phyloP scores from a whole-genome alignment of 768 basidiomycete genomes.

The Boletus coccyginus region DNA sequence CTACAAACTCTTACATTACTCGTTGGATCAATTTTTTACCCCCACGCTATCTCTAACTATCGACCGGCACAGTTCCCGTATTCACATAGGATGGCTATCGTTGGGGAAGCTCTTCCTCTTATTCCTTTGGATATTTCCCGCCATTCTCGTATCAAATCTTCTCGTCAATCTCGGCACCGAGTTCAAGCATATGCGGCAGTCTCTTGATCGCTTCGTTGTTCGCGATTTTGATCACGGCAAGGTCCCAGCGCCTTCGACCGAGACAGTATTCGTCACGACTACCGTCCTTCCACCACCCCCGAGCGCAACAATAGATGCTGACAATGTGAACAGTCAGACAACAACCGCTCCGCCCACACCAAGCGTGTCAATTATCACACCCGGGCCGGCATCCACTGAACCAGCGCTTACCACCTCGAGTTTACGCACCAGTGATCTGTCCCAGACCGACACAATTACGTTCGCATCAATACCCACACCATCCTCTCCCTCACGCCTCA shows the following conservation, averaged over 20 bases:
- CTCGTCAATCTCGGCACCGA: conserved; percentile 28
- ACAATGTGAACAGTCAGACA: conserved; percentile 1
- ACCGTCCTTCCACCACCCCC: conserved; percentile 19
- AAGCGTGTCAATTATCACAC: conserved; percentile 7
- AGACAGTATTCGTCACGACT: conserved; percentile 32
- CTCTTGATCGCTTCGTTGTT: conserved; percentile 21
- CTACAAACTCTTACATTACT: conserved; percentile 53
- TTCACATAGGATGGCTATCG: conserved; percentile 9
- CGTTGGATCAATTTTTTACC: conserved; percentile 55
- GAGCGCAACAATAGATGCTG: neutral
- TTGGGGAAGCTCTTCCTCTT: conserved; percentile 13
- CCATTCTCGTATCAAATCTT: conserved; percentile 15
- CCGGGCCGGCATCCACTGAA: neutral
- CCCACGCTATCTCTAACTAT: conserved; percentile 46
- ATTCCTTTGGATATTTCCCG: conserved; percentile 16
- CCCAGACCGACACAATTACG: conserved; percentile 7
- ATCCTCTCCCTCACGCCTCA: conserved; percentile 3
- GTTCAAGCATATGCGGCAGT: conserved; percentile 23
- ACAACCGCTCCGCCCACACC: conserved; percentile 4
- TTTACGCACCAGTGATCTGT: conserved; percentile 5
- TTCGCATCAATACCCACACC: conserved; percentile 14
- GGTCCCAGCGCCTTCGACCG: conserved; percentile 2
- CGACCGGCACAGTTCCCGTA: conserved; percentile 3
- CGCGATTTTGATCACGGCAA: conserved; percentile 6
- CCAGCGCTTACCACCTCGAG: conserved; percentile 1